Evolutionary conservation across 2,329 filamentous ascomycete genomes (phyloP).

Genomic region (Ceratocystis papillata): DNA sequence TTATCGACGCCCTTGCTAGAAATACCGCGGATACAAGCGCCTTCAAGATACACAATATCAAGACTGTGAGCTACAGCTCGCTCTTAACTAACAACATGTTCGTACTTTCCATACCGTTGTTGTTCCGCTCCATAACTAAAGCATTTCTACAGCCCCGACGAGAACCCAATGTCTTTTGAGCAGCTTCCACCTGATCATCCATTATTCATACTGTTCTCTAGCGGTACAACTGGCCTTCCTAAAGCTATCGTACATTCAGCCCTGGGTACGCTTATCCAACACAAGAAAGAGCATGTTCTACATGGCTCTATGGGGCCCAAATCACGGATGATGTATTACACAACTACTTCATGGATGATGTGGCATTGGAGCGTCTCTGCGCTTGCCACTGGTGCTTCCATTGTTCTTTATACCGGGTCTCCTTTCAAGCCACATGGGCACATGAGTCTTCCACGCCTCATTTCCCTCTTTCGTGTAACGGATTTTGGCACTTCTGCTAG

Average conservation of each 20-base stretch:
- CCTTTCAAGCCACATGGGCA: constrained; percentile 73
- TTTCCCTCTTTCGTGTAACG: constrained; percentile 70
- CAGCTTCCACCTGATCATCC: constrained; percentile 77
- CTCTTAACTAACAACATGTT: constrained; percentile 29
- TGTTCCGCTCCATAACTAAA: constrained; percentile 27
- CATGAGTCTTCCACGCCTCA: constrained; percentile 69
- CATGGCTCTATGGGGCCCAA: constrained; percentile 67
- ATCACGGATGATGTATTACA: constrained; percentile 82
- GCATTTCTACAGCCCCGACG: constrained; percentile 30
- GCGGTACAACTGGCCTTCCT: constrained; percentile 74
- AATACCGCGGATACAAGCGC: constrained; percentile 34
- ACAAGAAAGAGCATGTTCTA: constrained; percentile 90
- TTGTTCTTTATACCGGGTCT: constrained; percentile 85
- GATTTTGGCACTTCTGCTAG: constrained; percentile 94
- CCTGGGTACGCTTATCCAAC: constrained; percentile 80
- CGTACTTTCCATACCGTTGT: neutral
- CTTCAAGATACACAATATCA: constrained; percentile 34
- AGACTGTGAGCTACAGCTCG: constrained; percentile 36
- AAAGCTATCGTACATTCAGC: constrained; percentile 94
- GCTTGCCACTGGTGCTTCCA: constrained; percentile 67
- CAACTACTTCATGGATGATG: constrained; percentile 98
- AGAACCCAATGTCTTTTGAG: constrained; percentile 51
- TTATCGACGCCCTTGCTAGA: constrained; percentile 47
- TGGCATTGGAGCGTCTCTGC: constrained; percentile 94
- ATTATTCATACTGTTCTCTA: constrained; percentile 87